A percentile compares a stretch with the other conserved stretches of the same genome.
These are phyloP conservation scores for Cymbidium sinense DNA, from an alignment of 106 monocot genomes.

Conservation along the genomic window DNA sequence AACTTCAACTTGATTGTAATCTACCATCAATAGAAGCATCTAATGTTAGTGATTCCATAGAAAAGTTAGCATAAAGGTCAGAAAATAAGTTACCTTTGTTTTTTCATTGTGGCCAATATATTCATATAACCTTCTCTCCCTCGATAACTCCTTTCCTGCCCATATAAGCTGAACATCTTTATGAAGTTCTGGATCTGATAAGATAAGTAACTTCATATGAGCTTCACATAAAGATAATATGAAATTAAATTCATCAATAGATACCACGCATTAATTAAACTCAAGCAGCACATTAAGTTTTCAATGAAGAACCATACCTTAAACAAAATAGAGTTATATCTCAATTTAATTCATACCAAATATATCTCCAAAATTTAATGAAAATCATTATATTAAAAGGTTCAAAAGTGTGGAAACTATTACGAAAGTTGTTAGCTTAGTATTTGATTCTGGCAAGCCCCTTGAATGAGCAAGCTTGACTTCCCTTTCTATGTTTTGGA, in stretches of 20 bases:
- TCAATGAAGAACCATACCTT: too few species aligned
- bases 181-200: slow-evolving; percentile 8
- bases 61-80: not conserved
- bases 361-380: too few species aligned
- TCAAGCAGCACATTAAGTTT: too few species aligned
- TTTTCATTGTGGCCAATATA: slow-evolving; percentile 52
- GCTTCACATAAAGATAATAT: not conserved
- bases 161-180: slow-evolving; percentile 27
- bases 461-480: slow-evolving; percentile 16
- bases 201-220: not conserved
- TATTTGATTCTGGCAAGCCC: slow-evolving; percentile 5
- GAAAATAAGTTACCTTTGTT: slow-evolving; percentile 31
- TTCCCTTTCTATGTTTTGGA: slow-evolving; percentile 31
- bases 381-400: not conserved
- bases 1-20: slow-evolving; percentile 23
- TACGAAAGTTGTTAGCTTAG: not conserved
- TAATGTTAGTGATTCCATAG: not conserved
- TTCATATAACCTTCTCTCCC: slow-evolving; percentile 29
- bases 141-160: slow-evolving; percentile 43
- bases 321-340: too few species aligned
- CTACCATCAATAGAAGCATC: slow-evolving; percentile 7
- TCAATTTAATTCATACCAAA: not conserved
- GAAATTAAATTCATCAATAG: not conserved
- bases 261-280: not conserved
- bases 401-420: not conserved